A percentile compares a stretch with the other conserved stretches of the same genome.
These are phyloP conservation scores for Pleurotus giganteus DNA, from an alignment of 768 basidiomycete genomes.

Conservation along the genomic window DNA sequence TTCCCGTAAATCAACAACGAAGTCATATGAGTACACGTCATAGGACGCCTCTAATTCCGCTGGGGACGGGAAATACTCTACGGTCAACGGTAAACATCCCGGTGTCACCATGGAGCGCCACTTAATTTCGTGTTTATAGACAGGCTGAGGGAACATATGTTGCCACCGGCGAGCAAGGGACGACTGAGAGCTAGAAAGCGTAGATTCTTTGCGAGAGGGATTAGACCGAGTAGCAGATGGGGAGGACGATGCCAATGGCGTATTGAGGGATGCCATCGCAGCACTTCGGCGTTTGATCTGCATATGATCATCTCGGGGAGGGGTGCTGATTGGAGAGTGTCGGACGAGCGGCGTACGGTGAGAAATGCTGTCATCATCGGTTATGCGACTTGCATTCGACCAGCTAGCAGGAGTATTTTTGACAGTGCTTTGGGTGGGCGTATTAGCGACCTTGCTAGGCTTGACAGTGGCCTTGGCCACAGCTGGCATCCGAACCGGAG, in stretches of 20 bases:
- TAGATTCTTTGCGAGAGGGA: constrained; percentile 61
- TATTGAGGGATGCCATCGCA: constrained; percentile 32
- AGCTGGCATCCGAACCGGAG: constrained; percentile 32
- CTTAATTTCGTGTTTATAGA: constrained; percentile 84
- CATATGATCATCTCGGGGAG: constrained; percentile 66
- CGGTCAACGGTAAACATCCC: constrained; percentile 85
- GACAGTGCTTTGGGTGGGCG: constrained; percentile 43
- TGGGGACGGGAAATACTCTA: constrained; percentile 80
- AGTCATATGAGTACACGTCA: constrained; percentile 84
- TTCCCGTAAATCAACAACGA: constrained; percentile 80
- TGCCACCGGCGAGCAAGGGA: constrained; percentile 90
- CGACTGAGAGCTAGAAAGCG: constrained; percentile 60
- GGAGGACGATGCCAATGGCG: constrained; percentile 46
- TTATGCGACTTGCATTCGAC: constrained; percentile 46
- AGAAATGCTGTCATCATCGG: constrained; percentile 57
- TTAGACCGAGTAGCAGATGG: constrained; percentile 50
- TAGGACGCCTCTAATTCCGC: constrained; percentile 75
- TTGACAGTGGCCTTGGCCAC: constrained; percentile 33
- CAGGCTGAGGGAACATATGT: constrained; percentile 72
- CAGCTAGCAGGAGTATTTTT: constrained; percentile 35
- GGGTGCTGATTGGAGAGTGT: constrained; percentile 65
- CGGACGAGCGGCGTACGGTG: constrained; percentile 47
- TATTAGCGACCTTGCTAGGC: constrained; percentile 24
- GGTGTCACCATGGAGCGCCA: constrained; percentile 89
- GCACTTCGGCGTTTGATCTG: constrained; percentile 56